Conservation (phyloP, 176 grass and related monocot genomes). For the Poa pratensis region DNA sequence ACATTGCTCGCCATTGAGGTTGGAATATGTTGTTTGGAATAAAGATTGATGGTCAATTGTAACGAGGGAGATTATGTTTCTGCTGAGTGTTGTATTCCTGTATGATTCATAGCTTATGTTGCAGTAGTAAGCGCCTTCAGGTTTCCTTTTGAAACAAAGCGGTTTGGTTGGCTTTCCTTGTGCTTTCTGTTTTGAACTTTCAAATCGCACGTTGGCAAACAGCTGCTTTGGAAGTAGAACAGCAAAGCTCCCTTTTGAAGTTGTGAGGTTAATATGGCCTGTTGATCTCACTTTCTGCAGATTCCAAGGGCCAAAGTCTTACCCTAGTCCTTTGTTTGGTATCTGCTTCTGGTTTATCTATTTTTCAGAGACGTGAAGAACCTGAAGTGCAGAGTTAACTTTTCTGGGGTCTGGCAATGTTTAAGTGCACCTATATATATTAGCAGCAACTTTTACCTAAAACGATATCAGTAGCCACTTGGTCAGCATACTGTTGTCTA, state of each 20-base stretch:
- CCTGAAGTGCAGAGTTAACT: neutral
- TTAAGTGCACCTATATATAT: neutral
- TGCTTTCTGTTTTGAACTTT: no score
- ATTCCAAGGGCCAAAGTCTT: neutral
- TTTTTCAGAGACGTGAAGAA: slow-evolving; percentile 37
- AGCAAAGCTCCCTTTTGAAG: no score
- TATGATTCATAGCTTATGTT: slow-evolving; percentile 1
- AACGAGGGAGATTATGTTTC: neutral
- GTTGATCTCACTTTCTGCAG: neutral
- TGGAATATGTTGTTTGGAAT: slow-evolving; percentile 46
- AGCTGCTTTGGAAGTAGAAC: neutral
- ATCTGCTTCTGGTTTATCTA: neutral
- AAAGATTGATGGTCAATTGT: slow-evolving; percentile 36
- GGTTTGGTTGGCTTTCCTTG: neutral
- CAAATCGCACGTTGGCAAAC: no score
- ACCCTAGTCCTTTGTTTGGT: no score
- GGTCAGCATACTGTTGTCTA: neutral
- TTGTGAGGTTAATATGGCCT: neutral
- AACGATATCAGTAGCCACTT: neutral
- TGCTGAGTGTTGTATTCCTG: neutral
- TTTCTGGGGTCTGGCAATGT: neutral
- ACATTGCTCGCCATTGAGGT: slow-evolving; percentile 29
- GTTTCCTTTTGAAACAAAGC: neutral
- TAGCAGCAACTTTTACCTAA: neutral
- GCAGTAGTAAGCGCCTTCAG: neutral